Evolutionary conservation across 306 rosid genomes (phyloP).

Genomic region (Castanospermum australe): DNA sequence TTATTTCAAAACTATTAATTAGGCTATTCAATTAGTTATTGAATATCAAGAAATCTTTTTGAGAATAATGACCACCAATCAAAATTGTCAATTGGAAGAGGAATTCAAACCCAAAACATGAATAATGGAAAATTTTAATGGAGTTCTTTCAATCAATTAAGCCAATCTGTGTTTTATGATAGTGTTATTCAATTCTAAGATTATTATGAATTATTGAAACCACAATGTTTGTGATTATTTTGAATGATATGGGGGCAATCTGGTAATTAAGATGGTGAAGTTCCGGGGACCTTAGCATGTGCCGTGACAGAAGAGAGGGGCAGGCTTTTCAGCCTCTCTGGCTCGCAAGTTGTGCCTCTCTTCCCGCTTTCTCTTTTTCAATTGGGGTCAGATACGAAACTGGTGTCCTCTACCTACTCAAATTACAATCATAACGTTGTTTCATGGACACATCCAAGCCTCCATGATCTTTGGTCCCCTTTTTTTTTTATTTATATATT

Average conservation of each 20-base stretch:
- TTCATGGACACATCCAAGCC: constrained; percentile 4
- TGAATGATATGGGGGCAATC: constrained; percentile 30
- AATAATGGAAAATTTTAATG: too few relatives aligned
- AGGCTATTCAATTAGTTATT: too few relatives aligned
- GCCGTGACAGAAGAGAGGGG: constrained; percentile 67
- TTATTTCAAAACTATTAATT: too few relatives aligned
- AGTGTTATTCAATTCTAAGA: not conserved
- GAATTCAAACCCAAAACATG: too few relatives aligned
- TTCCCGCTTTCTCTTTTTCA: constrained; percentile 48
- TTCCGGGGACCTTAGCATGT: constrained; percentile 73
- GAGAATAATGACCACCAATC: too few relatives aligned
- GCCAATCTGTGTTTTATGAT: too few relatives aligned
- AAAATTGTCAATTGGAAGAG: too few relatives aligned
- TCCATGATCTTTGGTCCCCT: constrained; percentile 22
- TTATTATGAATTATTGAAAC: not conserved
- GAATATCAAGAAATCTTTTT: too few relatives aligned
- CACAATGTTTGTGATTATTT: not conserved
- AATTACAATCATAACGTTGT: constrained; percentile 39
- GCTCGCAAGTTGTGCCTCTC: constrained; percentile 59
- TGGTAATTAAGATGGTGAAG: constrained; percentile 32
- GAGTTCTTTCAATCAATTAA: too few relatives aligned
- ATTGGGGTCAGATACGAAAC: constrained; percentile 31
- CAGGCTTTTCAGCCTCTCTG: constrained; percentile 63
- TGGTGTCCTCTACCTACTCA: not conserved
- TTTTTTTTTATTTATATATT: not conserved